phyloP scores from a whole-genome alignment of 129 eudicot genomes.

The Flaveria brownii region DNA sequence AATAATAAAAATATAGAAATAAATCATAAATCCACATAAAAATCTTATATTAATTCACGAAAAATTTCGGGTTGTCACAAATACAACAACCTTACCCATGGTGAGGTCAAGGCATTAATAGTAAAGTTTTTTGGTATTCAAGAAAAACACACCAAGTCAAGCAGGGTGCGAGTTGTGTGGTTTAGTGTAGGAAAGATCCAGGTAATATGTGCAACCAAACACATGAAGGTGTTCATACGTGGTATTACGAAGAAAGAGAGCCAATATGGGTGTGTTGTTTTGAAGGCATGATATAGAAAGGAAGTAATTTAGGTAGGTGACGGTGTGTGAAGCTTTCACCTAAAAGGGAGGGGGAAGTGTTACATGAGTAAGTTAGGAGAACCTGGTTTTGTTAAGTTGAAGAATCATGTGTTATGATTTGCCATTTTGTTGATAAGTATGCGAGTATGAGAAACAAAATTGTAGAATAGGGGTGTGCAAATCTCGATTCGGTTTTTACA shows the following conservation, averaged over 20 bases:
- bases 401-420: not conserved
- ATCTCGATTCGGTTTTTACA: too few relatives aligned
- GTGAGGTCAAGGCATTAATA: not conserved
- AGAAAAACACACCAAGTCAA: not conserved
- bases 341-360: not conserved
- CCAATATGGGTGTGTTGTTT: too few relatives aligned
- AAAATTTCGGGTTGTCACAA: too few relatives aligned
- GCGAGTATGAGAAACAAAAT: not conserved
- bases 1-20: too few relatives aligned
- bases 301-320: too few relatives aligned
- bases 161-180: not conserved
- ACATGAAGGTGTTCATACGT: not conserved
- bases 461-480: not conserved
- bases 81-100: too few relatives aligned
- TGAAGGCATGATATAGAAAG: not conserved
- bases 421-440: not conserved
- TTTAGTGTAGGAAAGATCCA: not conserved
- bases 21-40: too few relatives aligned
- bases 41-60: too few relatives aligned
- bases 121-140: too few relatives aligned
- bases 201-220: not conserved
- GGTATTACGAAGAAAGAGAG: not conserved
- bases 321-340: not conserved
- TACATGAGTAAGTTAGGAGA: not conserved
- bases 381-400: too few relatives aligned